Base-by-base conservation (phyloP, 768 basidiomycete species). In the Termitomyces sp. region DNA sequence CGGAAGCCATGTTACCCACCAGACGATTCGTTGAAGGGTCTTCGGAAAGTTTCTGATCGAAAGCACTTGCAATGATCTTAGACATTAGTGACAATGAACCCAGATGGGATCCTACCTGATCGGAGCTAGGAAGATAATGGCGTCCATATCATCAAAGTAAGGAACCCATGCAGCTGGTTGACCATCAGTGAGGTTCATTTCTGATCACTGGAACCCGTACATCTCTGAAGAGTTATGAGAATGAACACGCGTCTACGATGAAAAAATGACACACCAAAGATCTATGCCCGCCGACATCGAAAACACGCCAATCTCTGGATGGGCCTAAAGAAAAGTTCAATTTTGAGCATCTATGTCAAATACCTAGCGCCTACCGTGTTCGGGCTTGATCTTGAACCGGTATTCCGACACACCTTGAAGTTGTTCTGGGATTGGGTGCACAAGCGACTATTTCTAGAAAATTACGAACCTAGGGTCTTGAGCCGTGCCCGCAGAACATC, bases 401-500 rank as follows among this genome's bases (percentile, higher is more conserved):
- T 90, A 83, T 66, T 90, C 89, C 6, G 84, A 84, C 21, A 87
- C 87, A 5, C 88, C 88, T 73, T 41, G 31, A 47, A n/a, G 29
- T 52, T 42, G 38, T 29, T 32, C 54, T 21, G 43, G 47, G 48
- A 50, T 49, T 35, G 29, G 17, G n/a, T 17, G 35, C 56, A 21
- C 46, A 25, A 8, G 43, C 6, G 17, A 3, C n/a, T 53, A 42
- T 43, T 16, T 53, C 3, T 14, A n/a, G 35, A 53, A 29, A 14
- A 53, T 27, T 31, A 61, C 68, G 8, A 48, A 76, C 79, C 71
- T 49, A 68, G 71, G 2, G 85, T 86, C 69, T 88, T 89, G 46
- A 90, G 63, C 14, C 88, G 80, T 5, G 88, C 88, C 5, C 85
- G 81, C 27, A 90, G 77, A 53, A 90, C 84, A 65, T 90, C 87